Conservation (phyloP, 2,329 filamentous ascomycete species). For the Colletotrichum sp. region DNA sequence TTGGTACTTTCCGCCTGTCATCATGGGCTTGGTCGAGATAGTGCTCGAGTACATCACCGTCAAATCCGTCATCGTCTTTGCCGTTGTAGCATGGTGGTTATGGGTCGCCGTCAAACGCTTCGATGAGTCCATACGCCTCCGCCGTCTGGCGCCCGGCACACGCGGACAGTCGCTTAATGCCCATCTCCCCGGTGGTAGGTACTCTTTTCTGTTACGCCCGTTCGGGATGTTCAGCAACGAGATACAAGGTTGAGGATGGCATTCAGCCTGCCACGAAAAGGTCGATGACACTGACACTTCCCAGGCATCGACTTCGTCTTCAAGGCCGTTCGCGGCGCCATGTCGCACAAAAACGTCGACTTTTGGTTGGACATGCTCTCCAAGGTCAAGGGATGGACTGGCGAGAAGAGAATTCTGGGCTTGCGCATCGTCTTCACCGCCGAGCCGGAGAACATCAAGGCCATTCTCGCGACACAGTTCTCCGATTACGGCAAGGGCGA, state of each 20-base stretch:
- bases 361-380: constrained; percentile 64
- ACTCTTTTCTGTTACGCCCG: not conserved
- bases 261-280: not conserved
- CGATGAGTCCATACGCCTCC: constrained; percentile 48
- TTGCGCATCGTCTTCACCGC: constrained; percentile 74
- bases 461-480: constrained; percentile 87
- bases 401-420: constrained; percentile 61
- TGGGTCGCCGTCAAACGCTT: constrained; percentile 41
- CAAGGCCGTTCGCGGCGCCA: constrained; percentile 56
- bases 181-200: constrained; percentile 52
- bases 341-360: constrained; percentile 61
- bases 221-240: not conserved
- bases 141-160: constrained; percentile 42
- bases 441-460: constrained; percentile 91
- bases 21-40: constrained; percentile 57
- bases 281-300: not conserved
- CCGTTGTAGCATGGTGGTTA: constrained; percentile 40
- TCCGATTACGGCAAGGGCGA: constrained; percentile 81
- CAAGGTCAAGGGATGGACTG: constrained; percentile 54
- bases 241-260: not conserved
- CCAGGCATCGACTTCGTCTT: constrained; percentile 68
- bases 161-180: constrained; percentile 41
- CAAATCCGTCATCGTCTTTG: constrained; percentile 39
- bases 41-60: constrained; percentile 49
- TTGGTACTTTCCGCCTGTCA: not conserved